These are phyloP conservation scores for Euphorbia schlechtendalii DNA, from an alignment of 441 rosid species.

Conservation along the genomic window DNA sequence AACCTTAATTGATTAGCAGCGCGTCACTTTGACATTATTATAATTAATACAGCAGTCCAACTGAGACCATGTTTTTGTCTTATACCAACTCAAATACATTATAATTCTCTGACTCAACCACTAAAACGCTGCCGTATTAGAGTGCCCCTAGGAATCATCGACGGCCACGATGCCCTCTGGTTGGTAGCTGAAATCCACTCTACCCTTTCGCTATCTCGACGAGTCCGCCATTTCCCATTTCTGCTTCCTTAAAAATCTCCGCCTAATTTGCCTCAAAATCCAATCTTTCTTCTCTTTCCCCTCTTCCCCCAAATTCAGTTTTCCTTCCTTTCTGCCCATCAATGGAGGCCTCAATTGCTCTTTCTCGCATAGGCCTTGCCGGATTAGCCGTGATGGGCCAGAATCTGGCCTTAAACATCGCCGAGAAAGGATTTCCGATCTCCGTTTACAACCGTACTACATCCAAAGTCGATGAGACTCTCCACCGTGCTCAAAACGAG, in stretches of 20 bases:
- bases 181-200: slow-evolving; percentile 12
- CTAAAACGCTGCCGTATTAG: slow-evolving; percentile 8
- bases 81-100: background rate
- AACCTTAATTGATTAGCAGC: too few relatives aligned
- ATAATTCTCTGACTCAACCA: background rate
- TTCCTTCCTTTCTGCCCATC: too few relatives aligned
- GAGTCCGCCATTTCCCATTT: slow-evolving; percentile 41
- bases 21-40: too few relatives aligned
- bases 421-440: slow-evolving; percentile 90
- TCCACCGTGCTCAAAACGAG: slow-evolving; percentile 57
- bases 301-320: slow-evolving; percentile 1
- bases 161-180: slow-evolving; percentile 10
- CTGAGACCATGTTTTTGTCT: too few relatives aligned
- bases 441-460: slow-evolving; percentile 90
- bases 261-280: background rate
- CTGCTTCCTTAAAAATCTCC: background rate
- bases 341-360: slow-evolving; percentile 46
- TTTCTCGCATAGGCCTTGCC: slow-evolving; percentile 71
- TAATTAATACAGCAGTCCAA: too few relatives aligned
- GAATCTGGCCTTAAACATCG: slow-evolving; percentile 81
- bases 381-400: slow-evolving; percentile 99
- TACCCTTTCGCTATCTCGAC: slow-evolving; percentile 51
- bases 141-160: slow-evolving; percentile 23
- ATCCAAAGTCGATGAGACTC: slow-evolving; percentile 82
- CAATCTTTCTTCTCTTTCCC: background rate